A percentile compares a stretch with the other conserved stretches of the same genome.
Evolutionary conservation across 2,329 filamentous ascomycete species (phyloP).

Genomic region (Hypoxylon sp.): DNA sequence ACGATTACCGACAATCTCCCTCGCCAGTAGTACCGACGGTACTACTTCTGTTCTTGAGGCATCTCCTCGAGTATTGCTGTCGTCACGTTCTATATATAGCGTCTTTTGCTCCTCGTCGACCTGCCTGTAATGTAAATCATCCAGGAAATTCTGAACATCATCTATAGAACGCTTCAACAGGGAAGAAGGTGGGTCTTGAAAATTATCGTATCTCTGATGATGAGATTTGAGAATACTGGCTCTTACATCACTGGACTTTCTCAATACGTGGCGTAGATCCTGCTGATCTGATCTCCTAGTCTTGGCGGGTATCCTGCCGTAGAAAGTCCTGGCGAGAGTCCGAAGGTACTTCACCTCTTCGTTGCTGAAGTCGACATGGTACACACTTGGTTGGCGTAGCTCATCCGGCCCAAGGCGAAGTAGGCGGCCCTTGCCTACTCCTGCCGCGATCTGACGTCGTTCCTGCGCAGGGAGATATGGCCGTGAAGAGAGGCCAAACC

Average conservation of each 20-base stretch:
- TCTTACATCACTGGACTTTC: conserved; percentile 41
- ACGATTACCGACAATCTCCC: conserved; percentile 63
- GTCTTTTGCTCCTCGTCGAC: conserved; percentile 40
- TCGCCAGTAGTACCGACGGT: conserved; percentile 60
- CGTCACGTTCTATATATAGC: conserved; percentile 53
- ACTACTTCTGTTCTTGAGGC: conserved; percentile 52
- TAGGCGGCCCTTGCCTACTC: conserved; percentile 23
- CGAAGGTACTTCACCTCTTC: conserved; percentile 48
- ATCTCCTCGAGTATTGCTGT: conserved; percentile 49
- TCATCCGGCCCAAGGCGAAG: conserved; percentile 28
- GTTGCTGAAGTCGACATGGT: conserved; percentile 51
- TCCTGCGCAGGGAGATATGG: conserved; percentile 46
- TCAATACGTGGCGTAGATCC: conserved; percentile 51
- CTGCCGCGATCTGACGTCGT: conserved; percentile 41
- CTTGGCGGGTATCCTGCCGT: conserved; percentile 35
- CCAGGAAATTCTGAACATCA: conserved; percentile 57
- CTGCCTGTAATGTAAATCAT: conserved; percentile 52
- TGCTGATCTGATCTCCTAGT: conserved; percentile 31
- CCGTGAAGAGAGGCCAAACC: conserved; percentile 42
- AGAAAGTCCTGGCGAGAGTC: conserved; percentile 45
- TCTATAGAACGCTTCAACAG: conserved; percentile 47
- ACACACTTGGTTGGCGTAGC: conserved; percentile 32
- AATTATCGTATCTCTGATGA: conserved; percentile 38
- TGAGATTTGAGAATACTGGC: conserved; percentile 41
- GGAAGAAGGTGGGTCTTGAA: conserved; percentile 38